Percentiles rank a stretch among this genome's conserved stretches.
phyloP scores from a whole-genome alignment of 2,329 filamentous ascomycete species.

The Arthrobotrys sinensis region DNA sequence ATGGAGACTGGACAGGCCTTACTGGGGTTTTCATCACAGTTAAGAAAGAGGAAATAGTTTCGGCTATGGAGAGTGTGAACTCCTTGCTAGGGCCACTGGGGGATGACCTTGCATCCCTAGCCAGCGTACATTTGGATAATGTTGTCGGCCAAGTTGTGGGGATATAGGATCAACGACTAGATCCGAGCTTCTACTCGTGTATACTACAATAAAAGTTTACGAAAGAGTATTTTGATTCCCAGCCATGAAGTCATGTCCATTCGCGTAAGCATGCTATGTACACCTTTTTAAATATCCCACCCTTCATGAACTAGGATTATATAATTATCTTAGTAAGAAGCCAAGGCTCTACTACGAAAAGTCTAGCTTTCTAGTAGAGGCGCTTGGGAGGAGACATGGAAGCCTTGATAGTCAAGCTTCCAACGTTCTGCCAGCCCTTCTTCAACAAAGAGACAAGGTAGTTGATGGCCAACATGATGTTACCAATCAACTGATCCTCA shows the following conservation, averaged over 20 bases:
- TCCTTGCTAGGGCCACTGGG: too few relatives aligned
- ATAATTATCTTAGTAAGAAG: slow-evolving; percentile 15
- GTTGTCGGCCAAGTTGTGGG: too few relatives aligned
- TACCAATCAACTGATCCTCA: slow-evolving; percentile 93
- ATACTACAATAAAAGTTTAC: background rate
- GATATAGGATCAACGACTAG: too few relatives aligned
- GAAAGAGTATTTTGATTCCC: background rate
- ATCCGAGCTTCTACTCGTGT: too few relatives aligned
- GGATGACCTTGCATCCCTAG: too few relatives aligned
- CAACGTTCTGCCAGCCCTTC: slow-evolving; percentile 99
- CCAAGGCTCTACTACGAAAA: background rate
- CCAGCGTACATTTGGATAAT: too few relatives aligned
- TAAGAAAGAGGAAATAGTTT: too few relatives aligned
- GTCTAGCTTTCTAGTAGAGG: slow-evolving; percentile 81
- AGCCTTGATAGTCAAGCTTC: slow-evolving; percentile 99
- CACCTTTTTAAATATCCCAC: background rate
- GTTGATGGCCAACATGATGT: slow-evolving; percentile 99
- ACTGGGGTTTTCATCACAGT: too few relatives aligned
- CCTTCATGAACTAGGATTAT: slow-evolving; percentile 19
- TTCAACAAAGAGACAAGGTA: slow-evolving; percentile 99
- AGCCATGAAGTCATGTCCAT: slow-evolving; percentile 14
- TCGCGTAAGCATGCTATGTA: slow-evolving; percentile 21
- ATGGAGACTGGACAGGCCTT: too few relatives aligned
- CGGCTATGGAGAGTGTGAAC: too few relatives aligned
- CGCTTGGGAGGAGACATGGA: slow-evolving; percentile 99